Base-by-base conservation (phyloP, 148 eudicot species). In the Rhododendron vialii region DNA sequence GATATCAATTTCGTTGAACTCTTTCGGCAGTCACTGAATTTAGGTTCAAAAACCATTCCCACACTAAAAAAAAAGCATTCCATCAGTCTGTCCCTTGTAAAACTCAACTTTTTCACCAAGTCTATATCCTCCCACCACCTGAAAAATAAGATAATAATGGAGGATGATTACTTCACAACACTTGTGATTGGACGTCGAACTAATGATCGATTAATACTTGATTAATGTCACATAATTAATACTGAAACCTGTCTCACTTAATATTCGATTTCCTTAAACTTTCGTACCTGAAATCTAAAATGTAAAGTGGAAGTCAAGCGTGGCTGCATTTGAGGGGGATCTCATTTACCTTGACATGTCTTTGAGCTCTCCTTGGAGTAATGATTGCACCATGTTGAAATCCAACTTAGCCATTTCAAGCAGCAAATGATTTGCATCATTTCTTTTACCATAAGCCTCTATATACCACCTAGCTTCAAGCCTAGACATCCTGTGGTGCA, bases 371-470 rank as follows among this genome's bases (percentile, higher is more conserved):
- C 55, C 67, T 48, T 76, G 87, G 51, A 55, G 80, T 24, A 22
- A 35, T 10, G 76, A 48, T 73, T 82, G 89, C 8, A 77, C 77
- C 85, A 30, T 75, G 51, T 88, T 88, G 85, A 75, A 88, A 50
- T 88, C 85, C 55, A 85, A 84, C 78, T 22, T 63, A 28, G 89
- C 85, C 78, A 88, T 82, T n/a, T 88, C 85, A 76, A 85, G 87
- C 38, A 85, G 80, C 38, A 74, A 30, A 74, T 33, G 55, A 48
- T 48, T 47, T 12, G 24, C 36, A 80, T 80, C 59, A 12, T 43
- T 13, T 80, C 38, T 26, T 28, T 50, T 48, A 12, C 59, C 14
- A 50, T 80, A 48, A 24, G 38, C 38, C 38, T 36, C 38, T 36
- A 2, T 36, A 36, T 36, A 36, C 38, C 38, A 36, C 38, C 38